Conservation (phyloP, 106 monocot species). For the Iris macrosiphon region DNA sequence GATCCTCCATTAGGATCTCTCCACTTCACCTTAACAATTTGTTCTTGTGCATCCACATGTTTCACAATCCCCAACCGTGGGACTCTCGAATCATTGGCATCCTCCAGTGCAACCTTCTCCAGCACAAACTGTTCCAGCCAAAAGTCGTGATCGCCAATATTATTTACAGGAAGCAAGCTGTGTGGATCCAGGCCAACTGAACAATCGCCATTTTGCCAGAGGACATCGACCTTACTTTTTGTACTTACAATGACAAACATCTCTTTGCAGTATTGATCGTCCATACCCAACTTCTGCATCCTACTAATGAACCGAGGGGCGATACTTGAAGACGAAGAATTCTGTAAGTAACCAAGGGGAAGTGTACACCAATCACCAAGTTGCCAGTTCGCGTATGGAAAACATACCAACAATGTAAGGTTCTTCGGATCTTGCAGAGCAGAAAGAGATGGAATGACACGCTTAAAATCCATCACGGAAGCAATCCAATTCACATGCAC, state of each 20-base stretch:
- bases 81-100: slow-evolving; percentile 4
- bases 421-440: slow-evolving; percentile 46
- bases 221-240: slow-evolving; percentile 61
- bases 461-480: slow-evolving; percentile 31
- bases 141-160: slow-evolving; percentile 88
- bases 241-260: slow-evolving; percentile 58
- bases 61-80: slow-evolving; percentile 60
- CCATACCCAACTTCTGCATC: slow-evolving; percentile 19
- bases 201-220: slow-evolving; percentile 73
- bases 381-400: slow-evolving; percentile 78
- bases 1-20: slow-evolving; percentile 11
- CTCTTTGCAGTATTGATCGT: slow-evolving; percentile 12
- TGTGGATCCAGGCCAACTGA: slow-evolving; percentile 53
- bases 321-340: background rate
- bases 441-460: slow-evolving; percentile 19
- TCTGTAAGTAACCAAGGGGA: slow-evolving; percentile 24
- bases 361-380: slow-evolving; percentile 89
- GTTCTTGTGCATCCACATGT: slow-evolving; percentile 62
- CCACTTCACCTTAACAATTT: slow-evolving; percentile 77
- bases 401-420: slow-evolving; percentile 67
- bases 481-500: slow-evolving; percentile 81
- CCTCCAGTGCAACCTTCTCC: slow-evolving; percentile 54
- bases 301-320: slow-evolving; percentile 6
- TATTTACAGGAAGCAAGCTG: slow-evolving; percentile 49
- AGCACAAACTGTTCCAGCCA: slow-evolving; percentile 80